Conservation (phyloP, 345 rosid genomes). For the Arabidopsis thaliana region DNA sequence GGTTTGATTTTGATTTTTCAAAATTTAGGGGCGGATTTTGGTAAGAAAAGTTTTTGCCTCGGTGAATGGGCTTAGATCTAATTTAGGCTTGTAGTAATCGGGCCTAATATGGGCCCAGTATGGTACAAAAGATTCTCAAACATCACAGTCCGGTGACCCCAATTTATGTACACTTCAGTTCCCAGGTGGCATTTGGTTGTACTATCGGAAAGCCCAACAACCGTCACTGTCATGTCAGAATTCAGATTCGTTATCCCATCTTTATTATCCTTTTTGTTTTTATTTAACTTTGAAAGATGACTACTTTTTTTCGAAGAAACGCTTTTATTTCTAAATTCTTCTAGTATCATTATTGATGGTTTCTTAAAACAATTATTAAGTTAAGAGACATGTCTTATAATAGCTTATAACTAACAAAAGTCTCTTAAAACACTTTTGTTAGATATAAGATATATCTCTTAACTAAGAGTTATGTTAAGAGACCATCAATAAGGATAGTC, state of each 20-base stretch:
- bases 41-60: not conserved
- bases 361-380: too few species aligned
- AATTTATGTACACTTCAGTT: not conserved
- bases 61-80: not conserved
- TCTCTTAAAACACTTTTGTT: too few species aligned
- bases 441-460: too few species aligned
- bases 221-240: conserved; percentile 7
- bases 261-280: not conserved
- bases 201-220: conserved; percentile 1
- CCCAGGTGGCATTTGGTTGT: conserved; percentile 4
- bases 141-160: not conserved
- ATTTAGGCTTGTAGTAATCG: not conserved
- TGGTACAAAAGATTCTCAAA: not conserved
- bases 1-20: conserved; percentile 6
- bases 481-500: too few species aligned
- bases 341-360: too few species aligned
- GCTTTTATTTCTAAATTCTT: not conserved
- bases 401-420: too few species aligned
- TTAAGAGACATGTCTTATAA: too few species aligned
- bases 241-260: not conserved
- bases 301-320: not conserved
- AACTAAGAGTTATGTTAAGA: too few species aligned
- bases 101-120: not conserved
- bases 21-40: conserved; percentile 8
- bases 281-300: not conserved